Conservation (phyloP, 2,329 filamentous ascomycete species). For the Teratosphaeriaceae sp. region DNA sequence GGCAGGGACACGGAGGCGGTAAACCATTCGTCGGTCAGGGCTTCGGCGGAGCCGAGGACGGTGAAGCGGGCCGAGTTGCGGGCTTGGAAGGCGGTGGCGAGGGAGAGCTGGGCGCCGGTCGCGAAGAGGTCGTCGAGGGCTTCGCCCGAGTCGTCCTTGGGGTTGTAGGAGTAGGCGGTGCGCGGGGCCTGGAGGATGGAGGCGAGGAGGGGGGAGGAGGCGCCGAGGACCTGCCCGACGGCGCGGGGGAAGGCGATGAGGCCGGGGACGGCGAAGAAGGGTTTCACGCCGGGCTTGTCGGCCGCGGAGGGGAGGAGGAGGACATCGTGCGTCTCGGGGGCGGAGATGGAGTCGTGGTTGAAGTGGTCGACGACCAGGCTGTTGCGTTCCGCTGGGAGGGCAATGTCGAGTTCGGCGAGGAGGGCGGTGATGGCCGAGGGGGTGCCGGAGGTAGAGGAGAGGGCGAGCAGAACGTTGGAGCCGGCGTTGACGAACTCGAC, state of each 20-base stretch:
- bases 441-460: constrained; percentile 65
- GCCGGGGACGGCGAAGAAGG: constrained; percentile 66
- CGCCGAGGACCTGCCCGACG: constrained; percentile 75
- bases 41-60: constrained; percentile 77
- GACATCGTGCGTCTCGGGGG: constrained; percentile 80
- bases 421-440: constrained; percentile 69
- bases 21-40: constrained; percentile 86
- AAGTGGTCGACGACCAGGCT: constrained; percentile 91
- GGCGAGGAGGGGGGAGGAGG: constrained; percentile 65
- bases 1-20: constrained; percentile 63
- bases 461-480: constrained; percentile 83
- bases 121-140: constrained; percentile 76
- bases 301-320: constrained; percentile 68
- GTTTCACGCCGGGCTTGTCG: constrained; percentile 60
- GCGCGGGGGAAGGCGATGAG: constrained; percentile 75
- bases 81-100: constrained; percentile 83
- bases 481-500: constrained; percentile 87
- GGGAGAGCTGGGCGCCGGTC: constrained; percentile 71
- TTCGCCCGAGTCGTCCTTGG: constrained; percentile 68
- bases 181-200: constrained; percentile 75
- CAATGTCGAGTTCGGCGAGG: constrained; percentile 81
- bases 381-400: constrained; percentile 77
- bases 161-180: constrained; percentile 90
- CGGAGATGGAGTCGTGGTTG: constrained; percentile 74
- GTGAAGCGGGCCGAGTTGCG: constrained; percentile 89